Conservation (phyloP, 805 yeast genomes). For the Saturnispora sanitii region DNA sequence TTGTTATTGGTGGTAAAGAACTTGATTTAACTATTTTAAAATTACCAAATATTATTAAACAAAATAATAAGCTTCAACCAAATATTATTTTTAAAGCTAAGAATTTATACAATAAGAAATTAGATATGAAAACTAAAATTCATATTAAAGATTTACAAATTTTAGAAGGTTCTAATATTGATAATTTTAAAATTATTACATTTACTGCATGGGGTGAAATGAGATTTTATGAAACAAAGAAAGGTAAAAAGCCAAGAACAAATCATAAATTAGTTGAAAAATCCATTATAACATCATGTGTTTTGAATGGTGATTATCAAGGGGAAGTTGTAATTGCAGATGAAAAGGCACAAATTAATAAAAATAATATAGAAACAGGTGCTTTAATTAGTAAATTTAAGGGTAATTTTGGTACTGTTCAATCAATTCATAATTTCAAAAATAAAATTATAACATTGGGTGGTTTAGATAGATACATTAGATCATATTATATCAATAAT, state of each 20-base stretch:
- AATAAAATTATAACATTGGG: conserved; percentile 54
- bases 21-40: conserved; percentile 50
- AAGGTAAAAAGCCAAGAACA: conserved; percentile 60
- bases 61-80: conserved; percentile 12
- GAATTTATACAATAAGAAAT: conserved; percentile 70
- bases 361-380: conserved; percentile 42
- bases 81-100: conserved; percentile 54
- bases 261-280: conserved; percentile 29
- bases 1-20: conserved; percentile 85
- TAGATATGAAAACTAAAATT: conserved; percentile 75
- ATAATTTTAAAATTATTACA: conserved; percentile 45
- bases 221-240: conserved; percentile 59
- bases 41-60: conserved; percentile 16
- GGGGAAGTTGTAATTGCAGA: conserved; percentile 63
- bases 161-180: conserved; percentile 25
- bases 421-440: conserved; percentile 25
- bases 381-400: conserved; percentile 58
- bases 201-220: conserved; percentile 70
- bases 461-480: conserved; percentile 78
- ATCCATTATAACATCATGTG: conserved; percentile 15
- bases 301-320: conserved; percentile 16
- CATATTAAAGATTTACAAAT: conserved; percentile 59
- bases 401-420: conserved; percentile 70
- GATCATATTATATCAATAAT: conserved; percentile 57
- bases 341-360: conserved; percentile 53